phyloP scores from a whole-genome alignment of 1,284 basidiomycete genomes.

The Sporisorium iseilematis-ciliati region DNA sequence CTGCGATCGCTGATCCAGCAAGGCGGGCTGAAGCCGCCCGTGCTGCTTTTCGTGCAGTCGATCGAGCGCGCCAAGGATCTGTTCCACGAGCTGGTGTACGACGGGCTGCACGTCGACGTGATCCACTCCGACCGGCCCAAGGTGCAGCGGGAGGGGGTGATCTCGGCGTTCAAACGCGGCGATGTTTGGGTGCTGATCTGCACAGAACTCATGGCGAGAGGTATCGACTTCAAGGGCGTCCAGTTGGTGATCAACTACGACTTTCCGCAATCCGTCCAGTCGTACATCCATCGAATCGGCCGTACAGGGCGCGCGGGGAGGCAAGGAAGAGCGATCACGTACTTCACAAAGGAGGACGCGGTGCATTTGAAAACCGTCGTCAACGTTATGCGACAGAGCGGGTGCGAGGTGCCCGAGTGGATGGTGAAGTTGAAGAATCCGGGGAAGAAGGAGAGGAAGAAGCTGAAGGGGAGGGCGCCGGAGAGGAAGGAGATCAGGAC shows the following conservation, averaged over 20 bases:
- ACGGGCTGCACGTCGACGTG: conserved; percentile 87
- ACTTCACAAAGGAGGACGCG: conserved; percentile 93
- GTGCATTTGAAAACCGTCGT: conserved; percentile 94
- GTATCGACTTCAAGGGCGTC: conserved; percentile 97
- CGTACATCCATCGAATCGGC: conserved; percentile 95
- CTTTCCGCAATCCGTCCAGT: conserved; percentile 76
- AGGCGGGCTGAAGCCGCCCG: conserved; percentile 86
- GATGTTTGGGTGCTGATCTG: conserved; percentile 68
- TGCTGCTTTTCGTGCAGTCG: conserved; percentile 92
- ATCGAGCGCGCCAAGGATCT: conserved; percentile 91
- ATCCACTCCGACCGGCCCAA: conserved; percentile 89
- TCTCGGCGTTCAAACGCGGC: conserved; percentile 80
- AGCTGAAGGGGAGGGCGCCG: conserved; percentile 81
- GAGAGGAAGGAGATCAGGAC: conserved; percentile 74
- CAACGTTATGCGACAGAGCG: conserved; percentile 90
- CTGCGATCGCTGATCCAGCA: conserved; percentile 80
- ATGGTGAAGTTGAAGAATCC: conserved; percentile 77
- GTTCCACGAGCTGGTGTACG: conserved; percentile 85
- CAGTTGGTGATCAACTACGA: conserved; percentile 89
- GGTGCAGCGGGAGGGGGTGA: conserved; percentile 82
- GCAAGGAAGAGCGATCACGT: conserved; percentile 91
- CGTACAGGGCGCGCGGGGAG: conserved; percentile 93
- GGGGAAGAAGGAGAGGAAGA: conserved; percentile 84
- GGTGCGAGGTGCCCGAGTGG: conserved; percentile 71
- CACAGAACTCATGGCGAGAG: conserved; percentile 77